Evolutionary conservation across 1,139 yeast genomes (phyloP).

Genomic region (Hanseniaspora uvarum): DNA sequence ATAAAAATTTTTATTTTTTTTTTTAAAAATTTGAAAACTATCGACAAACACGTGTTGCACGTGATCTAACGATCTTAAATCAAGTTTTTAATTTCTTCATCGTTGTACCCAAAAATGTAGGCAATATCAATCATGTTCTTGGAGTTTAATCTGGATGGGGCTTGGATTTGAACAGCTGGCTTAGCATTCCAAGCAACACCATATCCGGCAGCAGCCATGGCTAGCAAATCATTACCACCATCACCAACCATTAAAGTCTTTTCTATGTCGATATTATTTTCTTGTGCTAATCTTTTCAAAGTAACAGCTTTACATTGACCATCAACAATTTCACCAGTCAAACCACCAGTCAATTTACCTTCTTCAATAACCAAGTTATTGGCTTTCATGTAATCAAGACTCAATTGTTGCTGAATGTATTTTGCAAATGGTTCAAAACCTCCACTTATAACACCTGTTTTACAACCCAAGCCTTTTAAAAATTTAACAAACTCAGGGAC

Average conservation of each 20-base stretch:
- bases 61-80: not conserved
- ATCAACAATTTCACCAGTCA: conserved; percentile 73
- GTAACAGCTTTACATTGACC: conserved; percentile 74
- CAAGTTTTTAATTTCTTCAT: conserved; percentile 41
- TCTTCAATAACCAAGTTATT: conserved; percentile 50
- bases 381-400: conserved; percentile 81
- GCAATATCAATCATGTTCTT: conserved; percentile 58
- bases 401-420: conserved; percentile 55
- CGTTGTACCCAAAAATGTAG: conserved; percentile 69
- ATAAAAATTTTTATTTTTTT: not conserved
- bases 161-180: conserved; percentile 72
- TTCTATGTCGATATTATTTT: conserved; percentile 39
- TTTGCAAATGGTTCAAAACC: conserved; percentile 87
- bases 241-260: conserved; percentile 85
- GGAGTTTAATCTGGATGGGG: conserved; percentile 74
- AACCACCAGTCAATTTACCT: conserved; percentile 43
- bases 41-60: not conserved
- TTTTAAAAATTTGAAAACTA: too few relatives aligned
- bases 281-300: conserved; percentile 51
- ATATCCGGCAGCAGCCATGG: conserved; percentile 88
- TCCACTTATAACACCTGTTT: conserved; percentile 83
- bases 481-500: conserved; percentile 59
- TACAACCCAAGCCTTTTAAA: conserved; percentile 47
- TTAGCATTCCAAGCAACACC: conserved; percentile 98
- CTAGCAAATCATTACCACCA: conserved; percentile 88